Percentiles rank a stretch among this genome's conserved stretches.
phyloP scores from a whole-genome alignment of 306 rosid genomes.

The Sphenostylis stenocarpa region DNA sequence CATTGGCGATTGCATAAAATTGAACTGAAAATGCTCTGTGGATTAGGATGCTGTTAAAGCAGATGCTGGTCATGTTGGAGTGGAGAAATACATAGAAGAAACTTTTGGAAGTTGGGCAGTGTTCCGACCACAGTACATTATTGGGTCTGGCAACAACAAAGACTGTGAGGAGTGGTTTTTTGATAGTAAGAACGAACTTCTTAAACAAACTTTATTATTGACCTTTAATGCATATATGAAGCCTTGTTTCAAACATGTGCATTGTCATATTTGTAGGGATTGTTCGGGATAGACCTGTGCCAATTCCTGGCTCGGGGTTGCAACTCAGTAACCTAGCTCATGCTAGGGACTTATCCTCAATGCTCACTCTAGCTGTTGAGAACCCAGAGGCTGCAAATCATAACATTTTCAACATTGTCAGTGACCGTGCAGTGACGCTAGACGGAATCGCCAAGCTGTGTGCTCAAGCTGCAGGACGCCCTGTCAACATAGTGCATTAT shows the following conservation, averaged over 20 bases:
- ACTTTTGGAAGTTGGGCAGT: constrained; percentile 67
- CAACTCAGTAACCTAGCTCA: constrained; percentile 86
- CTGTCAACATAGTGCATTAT: constrained; percentile 73
- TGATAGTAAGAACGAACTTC: constrained; percentile 57
- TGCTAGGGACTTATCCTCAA: constrained; percentile 80
- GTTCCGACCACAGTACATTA: constrained; percentile 90
- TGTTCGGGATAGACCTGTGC: constrained; percentile 85
- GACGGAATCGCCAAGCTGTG: constrained; percentile 89
- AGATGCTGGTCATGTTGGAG: constrained; percentile 89
- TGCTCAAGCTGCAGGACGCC: constrained; percentile 86
- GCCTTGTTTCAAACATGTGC: not conserved
- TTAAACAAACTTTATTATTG: not conserved
- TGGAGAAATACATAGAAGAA: constrained; percentile 76
- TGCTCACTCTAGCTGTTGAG: constrained; percentile 85
- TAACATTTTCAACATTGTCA: constrained; percentile 73
- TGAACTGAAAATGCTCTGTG: not conserved
- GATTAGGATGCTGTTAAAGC: constrained; percentile 81
- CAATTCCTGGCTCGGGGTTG: constrained; percentile 88
- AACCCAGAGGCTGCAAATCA: constrained; percentile 69
- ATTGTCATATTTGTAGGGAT: constrained; percentile 55
- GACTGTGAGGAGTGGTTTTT: constrained; percentile 98
- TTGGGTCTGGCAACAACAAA: constrained; percentile 97
- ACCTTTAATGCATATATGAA: not conserved
- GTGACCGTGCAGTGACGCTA: constrained; percentile 86
- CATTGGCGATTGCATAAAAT: not conserved